Percentiles rank a stretch among this genome's conserved stretches.
phyloP scores from a whole-genome alignment of 2,329 filamentous ascomycete genomes.

The Colletotrichum theobromicola region DNA sequence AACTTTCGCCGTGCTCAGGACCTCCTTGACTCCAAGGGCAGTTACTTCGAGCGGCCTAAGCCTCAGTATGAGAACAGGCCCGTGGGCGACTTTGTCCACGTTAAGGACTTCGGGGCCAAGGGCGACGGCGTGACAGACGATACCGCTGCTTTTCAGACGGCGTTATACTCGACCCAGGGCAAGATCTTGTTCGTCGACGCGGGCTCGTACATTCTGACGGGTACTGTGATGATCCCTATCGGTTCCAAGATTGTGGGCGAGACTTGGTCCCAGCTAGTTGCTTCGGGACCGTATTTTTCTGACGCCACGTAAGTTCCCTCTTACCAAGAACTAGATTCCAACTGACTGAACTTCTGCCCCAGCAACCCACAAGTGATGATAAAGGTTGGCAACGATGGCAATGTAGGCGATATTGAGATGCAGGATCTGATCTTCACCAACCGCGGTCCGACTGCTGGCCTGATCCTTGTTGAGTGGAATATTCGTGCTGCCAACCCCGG shows the following conservation, averaged over 20 bases:
- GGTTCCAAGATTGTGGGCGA: constrained; percentile 42
- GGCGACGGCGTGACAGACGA: constrained; percentile 72
- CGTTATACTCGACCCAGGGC: constrained; percentile 43
- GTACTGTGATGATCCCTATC: constrained; percentile 36
- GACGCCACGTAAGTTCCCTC: constrained; percentile 8
- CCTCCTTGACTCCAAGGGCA: not conserved
- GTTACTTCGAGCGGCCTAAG: constrained; percentile 55
- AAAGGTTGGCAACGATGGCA: constrained; percentile 65
- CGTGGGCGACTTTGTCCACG: constrained; percentile 22
- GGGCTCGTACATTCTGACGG: constrained; percentile 45
- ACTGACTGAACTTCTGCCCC: too few species aligned
- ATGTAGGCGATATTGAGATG: constrained; percentile 71
- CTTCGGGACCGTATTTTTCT: constrained; percentile 22
- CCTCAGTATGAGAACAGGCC: constrained; percentile 52
- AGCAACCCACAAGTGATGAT: constrained; percentile 63
- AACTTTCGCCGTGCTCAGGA: not conserved
- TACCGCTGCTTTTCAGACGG: constrained; percentile 45
- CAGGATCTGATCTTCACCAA: constrained; percentile 72
- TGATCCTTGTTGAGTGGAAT: constrained; percentile 74
- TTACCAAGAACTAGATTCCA: too few species aligned
- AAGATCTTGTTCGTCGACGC: constrained; percentile 51
- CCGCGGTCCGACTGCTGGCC: constrained; percentile 68
- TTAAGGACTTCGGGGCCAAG: constrained; percentile 47
- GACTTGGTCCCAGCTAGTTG: constrained; percentile 33
- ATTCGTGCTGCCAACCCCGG: constrained; percentile 12